phyloP scores from a whole-genome alignment of 352 stramenopile genomes.

The Phytopythium ostracodes region DNA sequence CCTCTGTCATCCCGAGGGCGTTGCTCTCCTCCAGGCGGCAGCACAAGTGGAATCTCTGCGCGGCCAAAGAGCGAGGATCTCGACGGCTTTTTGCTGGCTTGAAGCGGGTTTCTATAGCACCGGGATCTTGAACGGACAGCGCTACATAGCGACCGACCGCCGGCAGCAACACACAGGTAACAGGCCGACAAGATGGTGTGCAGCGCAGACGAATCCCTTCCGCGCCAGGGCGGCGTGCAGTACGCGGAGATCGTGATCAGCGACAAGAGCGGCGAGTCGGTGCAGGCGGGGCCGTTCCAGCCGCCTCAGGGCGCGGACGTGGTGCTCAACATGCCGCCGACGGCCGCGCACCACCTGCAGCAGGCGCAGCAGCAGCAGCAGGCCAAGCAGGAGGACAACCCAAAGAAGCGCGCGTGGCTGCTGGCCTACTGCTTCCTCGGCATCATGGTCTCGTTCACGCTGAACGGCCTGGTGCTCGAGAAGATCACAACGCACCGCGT shows the following conservation, averaged over 20 bases:
- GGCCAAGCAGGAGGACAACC: conserved; percentile 11
- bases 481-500: conserved; percentile 84
- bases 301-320: conserved; percentile 28
- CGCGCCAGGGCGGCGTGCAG: conserved; percentile 22
- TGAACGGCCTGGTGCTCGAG: conserved; percentile 79
- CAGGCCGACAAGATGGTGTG: conserved; percentile 26
- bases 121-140: neutral
- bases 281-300: conserved; percentile 5
- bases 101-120: conserved; percentile 1
- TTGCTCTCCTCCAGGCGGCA: neutral
- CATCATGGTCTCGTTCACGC: conserved; percentile 82
- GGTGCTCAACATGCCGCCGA: conserved; percentile 11
- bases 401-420: conserved; percentile 52
- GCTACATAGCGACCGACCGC: neutral
- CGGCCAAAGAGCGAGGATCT: neutral
- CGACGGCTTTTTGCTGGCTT: neutral
- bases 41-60: conserved; percentile 26
- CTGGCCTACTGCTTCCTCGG: conserved; percentile 74
- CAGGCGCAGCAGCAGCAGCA: conserved; percentile 23
- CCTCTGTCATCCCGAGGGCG: neutral
- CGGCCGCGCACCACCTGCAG: conserved; percentile 6
- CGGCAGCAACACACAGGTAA: neutral
- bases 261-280: conserved; percentile 20
- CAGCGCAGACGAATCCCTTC: conserved; percentile 25
- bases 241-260: conserved; percentile 61